Percentiles rank a stretch among this genome's conserved stretches.
These are phyloP conservation scores for Aspergillus udagawae DNA, from an alignment of 2,329 filamentous ascomycete species.

Conservation along the genomic window DNA sequence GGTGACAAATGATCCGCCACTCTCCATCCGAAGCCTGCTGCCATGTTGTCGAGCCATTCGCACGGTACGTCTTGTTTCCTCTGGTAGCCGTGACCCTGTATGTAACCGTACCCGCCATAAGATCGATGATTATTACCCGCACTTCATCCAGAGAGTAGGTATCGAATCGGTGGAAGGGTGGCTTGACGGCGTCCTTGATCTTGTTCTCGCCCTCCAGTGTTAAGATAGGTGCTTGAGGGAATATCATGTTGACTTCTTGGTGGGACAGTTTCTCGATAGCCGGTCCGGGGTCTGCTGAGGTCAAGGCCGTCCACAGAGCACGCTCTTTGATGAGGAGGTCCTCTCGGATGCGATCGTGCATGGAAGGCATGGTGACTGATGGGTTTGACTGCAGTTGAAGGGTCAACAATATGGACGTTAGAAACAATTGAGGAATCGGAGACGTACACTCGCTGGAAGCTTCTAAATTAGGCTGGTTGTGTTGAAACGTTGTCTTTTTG, in stretches of 20 bases:
- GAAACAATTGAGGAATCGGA: not conserved
- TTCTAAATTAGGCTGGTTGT: no score
- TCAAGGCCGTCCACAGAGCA: constrained; percentile 36
- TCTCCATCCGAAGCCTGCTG: constrained; percentile 36
- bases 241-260: constrained; percentile 29
- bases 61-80: constrained; percentile 24
- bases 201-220: constrained; percentile 27
- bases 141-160: constrained; percentile 27
- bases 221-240: constrained; percentile 29
- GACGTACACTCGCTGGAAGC: not conserved
- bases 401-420: not conserved
- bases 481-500: no score
- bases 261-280: constrained; percentile 31
- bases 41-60: constrained; percentile 33
- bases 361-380: constrained; percentile 26
- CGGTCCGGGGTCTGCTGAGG: constrained; percentile 32
- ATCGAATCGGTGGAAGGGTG: constrained; percentile 36
- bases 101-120: constrained; percentile 34
- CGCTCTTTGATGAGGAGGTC: constrained; percentile 33
- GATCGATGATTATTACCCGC: constrained; percentile 30
- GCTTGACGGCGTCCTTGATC: constrained; percentile 22
- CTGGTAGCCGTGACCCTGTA: constrained; percentile 29
- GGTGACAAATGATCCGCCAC: constrained; percentile 33
- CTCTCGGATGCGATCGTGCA: constrained; percentile 35
- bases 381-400: not conserved